phyloP scores from a whole-genome alignment of 2,329 filamentous ascomycete genomes.

The Cercospora beticola region DNA sequence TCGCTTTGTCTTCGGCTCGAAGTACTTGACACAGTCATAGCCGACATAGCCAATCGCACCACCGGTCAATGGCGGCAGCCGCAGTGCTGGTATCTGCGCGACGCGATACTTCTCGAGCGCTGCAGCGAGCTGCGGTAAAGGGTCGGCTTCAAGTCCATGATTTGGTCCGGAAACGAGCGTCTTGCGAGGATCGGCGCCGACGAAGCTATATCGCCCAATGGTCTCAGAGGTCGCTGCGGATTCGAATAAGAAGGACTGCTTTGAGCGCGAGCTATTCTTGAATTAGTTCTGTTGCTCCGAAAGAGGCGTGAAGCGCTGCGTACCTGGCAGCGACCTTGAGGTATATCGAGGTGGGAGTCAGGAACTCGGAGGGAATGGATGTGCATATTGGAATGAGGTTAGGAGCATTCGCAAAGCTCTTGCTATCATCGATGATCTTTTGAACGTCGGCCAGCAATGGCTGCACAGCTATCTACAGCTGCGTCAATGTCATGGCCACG shows the following conservation, averaged over 20 bases:
- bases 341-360: slow-evolving; percentile 94
- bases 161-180: slow-evolving; percentile 84
- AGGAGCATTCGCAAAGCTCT: slow-evolving; percentile 57
- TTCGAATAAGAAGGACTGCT: slow-evolving; percentile 92
- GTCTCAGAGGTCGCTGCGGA: slow-evolving; percentile 88
- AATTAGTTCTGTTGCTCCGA: not conserved
- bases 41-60: slow-evolving; percentile 96
- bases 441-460: slow-evolving; percentile 62
- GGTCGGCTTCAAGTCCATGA: slow-evolving; percentile 80
- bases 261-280: slow-evolving; percentile 57
- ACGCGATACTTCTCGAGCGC: slow-evolving; percentile 79
- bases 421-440: slow-evolving; percentile 55
- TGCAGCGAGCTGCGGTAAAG: slow-evolving; percentile 75
- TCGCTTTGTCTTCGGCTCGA: slow-evolving; percentile 93
- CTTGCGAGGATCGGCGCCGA: slow-evolving; percentile 77
- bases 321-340: slow-evolving; percentile 80
- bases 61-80: slow-evolving; percentile 81
- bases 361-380: slow-evolving; percentile 84
- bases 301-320: slow-evolving; percentile 36
- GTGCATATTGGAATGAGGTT: slow-evolving; percentile 82
- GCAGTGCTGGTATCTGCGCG: slow-evolving; percentile 76
- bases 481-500: slow-evolving; percentile 9
- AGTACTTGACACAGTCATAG: slow-evolving; percentile 96
- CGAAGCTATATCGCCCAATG: slow-evolving; percentile 92
- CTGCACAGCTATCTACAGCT: slow-evolving; percentile 49